Percentiles rank a stretch among this genome's conserved stretches.
Conservation (phyloP, 1,284 basidiomycete species). For the Chalciporus sp. region DNA sequence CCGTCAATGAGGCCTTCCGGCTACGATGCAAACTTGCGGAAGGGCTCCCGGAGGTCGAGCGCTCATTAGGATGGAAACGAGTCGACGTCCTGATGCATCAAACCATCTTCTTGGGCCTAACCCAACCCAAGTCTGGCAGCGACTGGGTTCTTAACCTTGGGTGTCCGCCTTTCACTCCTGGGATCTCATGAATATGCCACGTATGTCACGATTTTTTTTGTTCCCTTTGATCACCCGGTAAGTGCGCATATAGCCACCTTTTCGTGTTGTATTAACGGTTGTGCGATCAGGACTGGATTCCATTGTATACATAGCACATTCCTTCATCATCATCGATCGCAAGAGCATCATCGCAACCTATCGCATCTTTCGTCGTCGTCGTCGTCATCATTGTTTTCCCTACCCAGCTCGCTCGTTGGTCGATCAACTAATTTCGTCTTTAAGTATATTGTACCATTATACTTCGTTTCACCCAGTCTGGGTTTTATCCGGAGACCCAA, state of each 20-base stretch:
- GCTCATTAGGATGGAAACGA: constrained; percentile 46
- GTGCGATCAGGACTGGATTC: constrained; percentile 26
- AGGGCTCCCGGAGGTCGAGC: constrained; percentile 38
- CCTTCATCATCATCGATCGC: constrained; percentile 13
- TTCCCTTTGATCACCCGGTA: constrained; percentile 19
- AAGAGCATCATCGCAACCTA: constrained; percentile 15
- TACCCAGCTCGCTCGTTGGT: constrained; percentile 3
- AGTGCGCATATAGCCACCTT: neutral
- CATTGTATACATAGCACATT: constrained; percentile 17
- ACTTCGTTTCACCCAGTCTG: neutral
- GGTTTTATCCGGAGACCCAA: constrained; percentile 13
- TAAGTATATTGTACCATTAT: constrained; percentile 17
- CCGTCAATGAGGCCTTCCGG: constrained; percentile 43
- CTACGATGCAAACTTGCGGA: constrained; percentile 48
- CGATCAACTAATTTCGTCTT: constrained; percentile 9
- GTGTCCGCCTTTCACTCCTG: neutral
- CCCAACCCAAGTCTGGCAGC: constrained; percentile 32
- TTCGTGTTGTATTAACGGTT: neutral
- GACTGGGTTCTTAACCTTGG: constrained; percentile 40
- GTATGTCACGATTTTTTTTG: constrained; percentile 3
- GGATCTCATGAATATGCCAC: constrained; percentile 10
- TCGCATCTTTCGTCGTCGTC: constrained; percentile 13
- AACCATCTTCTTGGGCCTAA: constrained; percentile 45
- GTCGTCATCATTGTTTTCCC: neutral
- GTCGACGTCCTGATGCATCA: constrained; percentile 51